Base-by-base conservation (phyloP, 352 stramenopile genomes). In the Phytophthora fragariae region DNA sequence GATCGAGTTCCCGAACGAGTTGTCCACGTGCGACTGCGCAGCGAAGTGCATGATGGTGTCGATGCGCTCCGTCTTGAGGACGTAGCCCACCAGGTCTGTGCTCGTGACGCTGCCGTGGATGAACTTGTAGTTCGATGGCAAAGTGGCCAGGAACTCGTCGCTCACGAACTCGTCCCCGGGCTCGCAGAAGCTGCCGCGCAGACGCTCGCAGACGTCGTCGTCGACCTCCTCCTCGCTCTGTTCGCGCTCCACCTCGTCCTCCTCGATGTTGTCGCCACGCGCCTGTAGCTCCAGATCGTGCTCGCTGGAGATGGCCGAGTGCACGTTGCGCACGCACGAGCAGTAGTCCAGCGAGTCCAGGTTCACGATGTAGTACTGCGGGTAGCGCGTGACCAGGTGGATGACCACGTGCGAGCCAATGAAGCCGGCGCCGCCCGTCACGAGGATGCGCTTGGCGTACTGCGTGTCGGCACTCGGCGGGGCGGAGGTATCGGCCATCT, bases 11-110 rank as follows among this genome's bases (percentile, higher is more conserved):
- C 97, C 97, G 77, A 99, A 99, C 15, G 97, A 99, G 76, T 99
- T 98, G 81, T 99, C 98, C 37, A 99, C 94, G 70, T 98, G 95
- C 8, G 96, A 99, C 80, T 99, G 97, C 8, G 98, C 98, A 5
- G 98, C 98, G 85, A 99, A 99, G 84, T 99, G 98, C 75, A 99
- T 80, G 62, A 99, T 96, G 37, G 97, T 99, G 75, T 99, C 97
- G 65, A 99, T 99, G 15, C 92, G 80, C 77, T 99, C 93, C 17
- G 92, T 94, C 57, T 92, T 84, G 31, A 99, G 82, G 31, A 99
- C 88, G 75, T 99, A 99, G 29, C 81, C 92, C 11, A 99, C 95
- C 14, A 99, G 78, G 69, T 99, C 96, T 7, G 93, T 86, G 29
- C 88, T 93, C 56, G 80, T 90, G 82, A 99, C 99, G 75, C 98